Evolutionary conservation across 169 alveolate genomes (phyloP).

Genomic region (Ophryocystis elektroscirrha): DNA sequence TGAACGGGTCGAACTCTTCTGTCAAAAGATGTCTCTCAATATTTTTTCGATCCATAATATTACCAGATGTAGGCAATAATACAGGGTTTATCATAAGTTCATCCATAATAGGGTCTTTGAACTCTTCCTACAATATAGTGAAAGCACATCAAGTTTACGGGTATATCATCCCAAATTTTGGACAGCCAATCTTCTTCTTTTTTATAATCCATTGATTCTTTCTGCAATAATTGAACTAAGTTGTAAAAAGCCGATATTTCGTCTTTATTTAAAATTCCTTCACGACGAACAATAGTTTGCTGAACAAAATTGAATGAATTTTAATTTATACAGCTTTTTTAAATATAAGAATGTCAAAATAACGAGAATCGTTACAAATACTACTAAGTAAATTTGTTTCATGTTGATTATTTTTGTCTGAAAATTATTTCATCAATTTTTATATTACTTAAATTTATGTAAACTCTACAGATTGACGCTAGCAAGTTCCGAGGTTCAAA

Average conservation of each 20-base stretch:
- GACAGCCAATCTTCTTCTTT: slow-evolving; percentile 11
- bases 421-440: neutral
- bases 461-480: slow-evolving; percentile 17
- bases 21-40: slow-evolving; percentile 67
- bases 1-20: slow-evolving; percentile 70
- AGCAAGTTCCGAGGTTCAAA: slow-evolving; percentile 45
- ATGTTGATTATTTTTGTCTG: neutral
- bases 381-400: neutral
- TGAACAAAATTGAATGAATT: slow-evolving; percentile 18
- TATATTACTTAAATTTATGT: slow-evolving; percentile 17
- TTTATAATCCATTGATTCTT: slow-evolving; percentile 18
- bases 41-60: slow-evolving; percentile 54
- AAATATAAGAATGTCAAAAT: slow-evolving; percentile 2
- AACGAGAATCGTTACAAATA: slow-evolving; percentile 1
- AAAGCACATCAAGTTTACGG: slow-evolving; percentile 18
- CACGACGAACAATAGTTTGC: slow-evolving; percentile 23
- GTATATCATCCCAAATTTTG: slow-evolving; percentile 9
- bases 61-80: slow-evolving; percentile 57
- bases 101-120: slow-evolving; percentile 61
- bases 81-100: slow-evolving; percentile 74
- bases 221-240: slow-evolving; percentile 13
- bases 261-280: slow-evolving; percentile 23
- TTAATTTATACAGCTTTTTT: slow-evolving; percentile 9
- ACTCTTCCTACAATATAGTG: slow-evolving; percentile 62
- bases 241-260: slow-evolving; percentile 14